These are phyloP conservation scores for Alternaria sp. DNA, from an alignment of 2,329 filamentous ascomycete genomes.

Conservation along the genomic window DNA sequence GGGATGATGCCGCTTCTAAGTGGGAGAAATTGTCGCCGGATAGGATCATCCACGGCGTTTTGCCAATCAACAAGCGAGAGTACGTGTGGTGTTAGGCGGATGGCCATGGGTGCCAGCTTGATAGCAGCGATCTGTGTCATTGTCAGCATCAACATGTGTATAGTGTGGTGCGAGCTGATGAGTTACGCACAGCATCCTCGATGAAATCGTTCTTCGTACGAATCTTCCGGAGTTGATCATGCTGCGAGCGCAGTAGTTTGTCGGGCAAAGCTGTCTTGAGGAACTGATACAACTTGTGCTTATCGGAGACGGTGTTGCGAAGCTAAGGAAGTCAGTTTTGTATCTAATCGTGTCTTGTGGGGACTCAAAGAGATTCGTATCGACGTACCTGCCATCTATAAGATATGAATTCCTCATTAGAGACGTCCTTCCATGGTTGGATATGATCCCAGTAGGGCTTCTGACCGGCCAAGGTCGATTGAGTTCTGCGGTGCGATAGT, in stretches of 20 bases:
- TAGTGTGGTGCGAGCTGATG: no score
- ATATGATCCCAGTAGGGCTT: constrained; percentile 60
- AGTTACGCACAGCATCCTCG: constrained; percentile 52
- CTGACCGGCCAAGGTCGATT: constrained; percentile 18
- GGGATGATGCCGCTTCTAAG: constrained; percentile 59
- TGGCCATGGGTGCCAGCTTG: constrained; percentile 63
- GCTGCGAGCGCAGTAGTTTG: constrained; percentile 49
- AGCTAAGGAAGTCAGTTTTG: constrained; percentile 42
- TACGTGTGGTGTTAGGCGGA: constrained; percentile 67
- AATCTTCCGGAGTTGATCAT: constrained; percentile 44
- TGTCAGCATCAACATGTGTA: background rate
- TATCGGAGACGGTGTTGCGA: constrained; percentile 59
- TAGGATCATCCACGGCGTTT: constrained; percentile 64
- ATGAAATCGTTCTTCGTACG: constrained; percentile 62
- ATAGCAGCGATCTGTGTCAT: constrained; percentile 53
- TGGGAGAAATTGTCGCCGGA: constrained; percentile 67
- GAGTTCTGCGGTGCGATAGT: constrained; percentile 5
- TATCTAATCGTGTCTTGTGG: background rate
- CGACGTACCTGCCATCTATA: constrained; percentile 63
- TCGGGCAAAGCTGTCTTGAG: constrained; percentile 60
- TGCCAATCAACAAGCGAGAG: constrained; percentile 66
- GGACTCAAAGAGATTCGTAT: background rate
- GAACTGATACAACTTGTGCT: constrained; percentile 57
- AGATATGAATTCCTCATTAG: constrained; percentile 58
- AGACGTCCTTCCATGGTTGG: constrained; percentile 57